Conservation (phyloP, 257 asterid genomes). For the Lycium ferocissimum region DNA sequence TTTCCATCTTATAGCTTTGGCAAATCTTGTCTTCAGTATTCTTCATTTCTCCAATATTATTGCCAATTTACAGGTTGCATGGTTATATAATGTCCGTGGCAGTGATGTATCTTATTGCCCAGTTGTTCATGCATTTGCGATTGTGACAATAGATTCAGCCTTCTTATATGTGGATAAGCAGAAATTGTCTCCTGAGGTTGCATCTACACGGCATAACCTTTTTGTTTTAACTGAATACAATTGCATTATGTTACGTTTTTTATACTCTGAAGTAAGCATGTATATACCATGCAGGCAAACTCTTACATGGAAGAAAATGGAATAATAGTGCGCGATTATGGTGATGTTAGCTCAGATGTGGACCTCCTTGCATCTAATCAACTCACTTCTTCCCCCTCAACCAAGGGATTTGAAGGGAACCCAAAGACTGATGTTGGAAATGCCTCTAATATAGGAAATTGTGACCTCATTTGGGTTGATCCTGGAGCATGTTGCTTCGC, state of each 20-base stretch:
- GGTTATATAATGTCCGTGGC: constrained; percentile 95
- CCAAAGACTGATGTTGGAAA: neutral
- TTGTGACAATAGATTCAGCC: constrained; percentile 76
- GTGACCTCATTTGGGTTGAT: constrained; percentile 75
- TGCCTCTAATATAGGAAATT: neutral
- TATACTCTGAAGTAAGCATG: constrained; percentile 30
- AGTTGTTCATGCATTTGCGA: constrained; percentile 92
- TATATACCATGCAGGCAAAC: constrained; percentile 54
- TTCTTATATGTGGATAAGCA: constrained; percentile 83
- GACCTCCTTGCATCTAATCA: constrained; percentile 74
- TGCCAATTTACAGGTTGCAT: constrained; percentile 67
- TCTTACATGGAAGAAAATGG: constrained; percentile 68
- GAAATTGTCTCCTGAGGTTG: constrained; percentile 85
- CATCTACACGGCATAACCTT: constrained; percentile 25
- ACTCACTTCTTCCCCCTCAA: constrained; percentile 52
- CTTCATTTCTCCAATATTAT: neutral
- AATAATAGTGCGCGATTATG: constrained; percentile 71
- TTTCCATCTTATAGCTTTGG: neutral
- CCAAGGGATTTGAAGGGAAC: constrained; percentile 33
- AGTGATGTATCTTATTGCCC: constrained; percentile 84
- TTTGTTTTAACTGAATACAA: constrained; percentile 1
- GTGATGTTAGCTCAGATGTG: constrained; percentile 71
- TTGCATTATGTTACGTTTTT: constrained; percentile 30
- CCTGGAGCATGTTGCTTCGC: constrained; percentile 83
- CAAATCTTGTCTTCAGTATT: neutral